Base-by-base conservation (phyloP, 169 alveolate genomes). In the Eimeria necatrix region DNA sequence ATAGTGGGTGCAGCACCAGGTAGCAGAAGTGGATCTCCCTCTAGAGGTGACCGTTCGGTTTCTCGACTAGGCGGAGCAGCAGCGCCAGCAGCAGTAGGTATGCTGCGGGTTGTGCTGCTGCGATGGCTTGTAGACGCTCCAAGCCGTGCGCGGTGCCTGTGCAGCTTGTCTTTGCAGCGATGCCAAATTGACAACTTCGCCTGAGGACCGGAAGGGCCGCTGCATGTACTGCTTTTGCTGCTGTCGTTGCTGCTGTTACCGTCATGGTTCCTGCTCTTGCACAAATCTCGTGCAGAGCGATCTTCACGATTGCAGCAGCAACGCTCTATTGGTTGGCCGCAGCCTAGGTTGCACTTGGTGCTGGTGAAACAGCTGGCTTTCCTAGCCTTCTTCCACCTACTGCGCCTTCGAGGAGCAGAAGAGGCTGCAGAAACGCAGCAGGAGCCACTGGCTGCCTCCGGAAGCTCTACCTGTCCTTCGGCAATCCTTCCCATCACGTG, bases 91-190 rank as follows among this genome's bases (percentile, higher is more conserved):
- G 91, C 48, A 18, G 91, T 53, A 56, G 46, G 7, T 26, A 48
- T 9, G 41, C 41, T 32, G 24, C 32, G 48, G 64, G 71, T 53
- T 56, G 14, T 59, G 73, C 48, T 56, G 76, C 53, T 59, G 7
- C 78, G 56, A 49, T 52, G 76, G 59, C 49, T 4, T 10, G 12
- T 32, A 59, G 32, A 4, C 7, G 78, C 60, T 48, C 91, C 59
- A 26, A 26, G 60, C 76, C 18, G 24, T 41, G 56, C 9, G 6
- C 91, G 91, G 56, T 59, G 91, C 60, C 60, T 84, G 78, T 84
- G 91, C 48, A 84, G 91, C 80, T 61, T 84, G 16, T 84, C 91
- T 41, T 76, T 84, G 78, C 91, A 84, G 20, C 91, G 91, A 52
- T 76, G 91, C 91, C 91, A 84, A 52, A 59, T 18, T 18, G 91